Base-by-base conservation (phyloP, 2,329 filamentous ascomycete genomes). In the Sphaerulina musiva region DNA sequence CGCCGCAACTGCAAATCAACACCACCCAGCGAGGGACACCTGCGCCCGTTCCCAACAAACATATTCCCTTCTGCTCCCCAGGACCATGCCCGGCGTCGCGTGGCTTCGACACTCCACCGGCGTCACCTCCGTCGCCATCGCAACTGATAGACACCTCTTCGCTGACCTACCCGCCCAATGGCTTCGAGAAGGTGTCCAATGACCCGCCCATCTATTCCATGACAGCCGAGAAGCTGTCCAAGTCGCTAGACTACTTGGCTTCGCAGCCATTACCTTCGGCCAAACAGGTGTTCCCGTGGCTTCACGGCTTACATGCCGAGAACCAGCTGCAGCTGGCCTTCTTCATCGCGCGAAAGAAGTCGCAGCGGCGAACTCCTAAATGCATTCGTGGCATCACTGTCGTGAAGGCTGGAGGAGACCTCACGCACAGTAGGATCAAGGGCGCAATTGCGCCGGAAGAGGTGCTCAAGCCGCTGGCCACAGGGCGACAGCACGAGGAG, bases 311-410 rank as follows among this genome's bases (percentile, higher is more conserved):
- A 40, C 91, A 97, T 66, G 85, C 88, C 0, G 82, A 86, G 57
- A 98, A 98, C 67, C 84, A 89, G 57, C 80, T 95, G 51, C 93
- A 98, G 67, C 80, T 93, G 57, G 82, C 87, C 6, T 97, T 96
- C 75, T 97, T 98, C 70, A 83, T 85, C 48, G 84, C 87, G 26
- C 82, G 89, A 58, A 85, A 85, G 65, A 86, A 84, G 57, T 77
- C 81, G n/a, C 72, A 86, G 48, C 79, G 87, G 45, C 84, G 80
- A 62, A 83, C 84, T 2, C 89, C 90, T 0, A 80, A 78, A 63
- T 95, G 89, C 68, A 78, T 95, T 64, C 83, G 93, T 49, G 85
- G 85, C 17, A 78, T 97, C 57, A 90, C 89, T 1, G 68, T 97
- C 26, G 87, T 98, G 62, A 97, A 97, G 71, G 87, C 89, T 1